phyloP scores from a whole-genome alignment of 2,329 filamentous ascomycete species.

The Aspergillus thermomutatus region DNA sequence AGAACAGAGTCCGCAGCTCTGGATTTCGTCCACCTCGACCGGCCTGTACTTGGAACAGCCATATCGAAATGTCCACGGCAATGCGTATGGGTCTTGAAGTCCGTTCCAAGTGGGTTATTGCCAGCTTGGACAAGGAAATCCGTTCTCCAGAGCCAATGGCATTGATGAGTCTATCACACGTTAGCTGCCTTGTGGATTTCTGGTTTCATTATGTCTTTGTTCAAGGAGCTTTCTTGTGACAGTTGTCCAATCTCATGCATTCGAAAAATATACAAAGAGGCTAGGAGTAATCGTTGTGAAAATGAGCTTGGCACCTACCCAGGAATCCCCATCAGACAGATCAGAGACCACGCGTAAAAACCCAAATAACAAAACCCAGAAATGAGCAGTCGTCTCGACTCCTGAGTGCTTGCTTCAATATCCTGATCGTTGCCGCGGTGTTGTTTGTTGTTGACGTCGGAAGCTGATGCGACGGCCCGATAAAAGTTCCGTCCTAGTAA shows the following conservation, averaged over 20 bases:
- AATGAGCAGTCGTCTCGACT: background rate
- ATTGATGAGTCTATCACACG: constrained; percentile 69
- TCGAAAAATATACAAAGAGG: constrained; percentile 8
- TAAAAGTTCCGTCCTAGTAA: constrained; percentile 28
- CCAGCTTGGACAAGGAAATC: constrained; percentile 77
- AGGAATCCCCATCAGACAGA: constrained; percentile 41
- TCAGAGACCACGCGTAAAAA: background rate
- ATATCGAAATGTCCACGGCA: constrained; percentile 93
- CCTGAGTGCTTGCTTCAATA: background rate
- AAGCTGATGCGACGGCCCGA: constrained; percentile 31
- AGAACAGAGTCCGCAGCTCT: constrained; percentile 87
- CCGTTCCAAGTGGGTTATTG: constrained; percentile 70
- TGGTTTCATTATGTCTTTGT: too few species aligned
- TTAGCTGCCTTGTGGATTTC: constrained; percentile 12
- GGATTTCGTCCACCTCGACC: constrained; percentile 85
- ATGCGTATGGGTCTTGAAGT: constrained; percentile 73
- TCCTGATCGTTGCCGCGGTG: constrained; percentile 1
- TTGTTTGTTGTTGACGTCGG: constrained; percentile 22
- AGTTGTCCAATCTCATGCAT: background rate
- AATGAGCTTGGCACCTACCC: constrained; percentile 31
- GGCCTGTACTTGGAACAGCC: constrained; percentile 91
- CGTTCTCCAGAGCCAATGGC: constrained; percentile 80
- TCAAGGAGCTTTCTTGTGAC: too few species aligned
- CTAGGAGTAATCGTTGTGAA: background rate
- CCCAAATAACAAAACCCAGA: constrained; percentile 2